Base-by-base conservation (phyloP, 768 basidiomycete genomes). In the Sutorius australiensis region DNA sequence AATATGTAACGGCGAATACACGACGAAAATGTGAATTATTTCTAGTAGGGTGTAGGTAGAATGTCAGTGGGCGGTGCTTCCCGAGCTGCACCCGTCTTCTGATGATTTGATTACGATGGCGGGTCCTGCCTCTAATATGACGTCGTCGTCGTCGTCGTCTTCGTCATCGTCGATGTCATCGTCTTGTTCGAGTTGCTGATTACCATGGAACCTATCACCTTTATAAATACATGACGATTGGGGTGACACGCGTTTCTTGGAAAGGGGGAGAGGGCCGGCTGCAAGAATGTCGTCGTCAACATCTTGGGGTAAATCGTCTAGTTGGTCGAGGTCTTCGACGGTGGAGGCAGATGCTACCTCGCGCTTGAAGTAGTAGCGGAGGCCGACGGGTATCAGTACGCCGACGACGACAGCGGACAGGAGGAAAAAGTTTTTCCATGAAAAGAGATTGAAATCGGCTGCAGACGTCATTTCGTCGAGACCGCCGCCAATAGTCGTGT, bases 391-490 rank as follows among this genome's bases (percentile, higher is more conserved):
- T 50, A 95, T 91, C 73, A 95, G 77, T n/a, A 92, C 95, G 6
- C 93, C 94, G 12, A 93, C 79, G 51, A 89, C 90, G 46, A 95
- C 84, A 0, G 91, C 91, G 1, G 84, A 79, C 19, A 98, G 76
- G 11, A 87, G 83, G 57, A 95, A 79, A 65, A 95, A 89, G 71
- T 98, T 98, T 54, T 81, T 80, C 84, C 89, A 87, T 51, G 93
- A 95, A 58, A 98, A 82, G 45, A 98, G 80, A 69, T 95, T 86
- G 67, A 98, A 98, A 67, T 98, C 95, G 32, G 82, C 89, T 1
- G 95, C 79, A 41, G 86, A 87, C 6, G 95, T 95, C 95, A 98
- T 98, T 55, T 93, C 84, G 59, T 98, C 95, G 28, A 98, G 77
- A 7, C 94, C 87, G 12, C 89, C 86, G 2, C 93, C 93, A 55